Evolutionary conservation across 1,284 basidiomycete genomes (phyloP).

Genomic region (Thelephora terrestris): DNA sequence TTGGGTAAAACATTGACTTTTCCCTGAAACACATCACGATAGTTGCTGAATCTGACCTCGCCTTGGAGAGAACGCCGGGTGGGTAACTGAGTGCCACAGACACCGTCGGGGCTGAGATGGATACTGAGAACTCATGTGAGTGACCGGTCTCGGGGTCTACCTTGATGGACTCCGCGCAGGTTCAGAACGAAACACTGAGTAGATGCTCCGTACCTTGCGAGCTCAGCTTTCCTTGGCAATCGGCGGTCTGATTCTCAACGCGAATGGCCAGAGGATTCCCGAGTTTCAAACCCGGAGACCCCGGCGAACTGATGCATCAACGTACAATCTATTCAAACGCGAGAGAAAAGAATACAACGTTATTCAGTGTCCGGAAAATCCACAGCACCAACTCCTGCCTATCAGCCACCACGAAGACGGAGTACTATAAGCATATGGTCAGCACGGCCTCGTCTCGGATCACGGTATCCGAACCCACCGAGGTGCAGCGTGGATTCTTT

Average conservation of each 20-base stretch:
- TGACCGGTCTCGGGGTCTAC: no score
- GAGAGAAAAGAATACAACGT: not conserved
- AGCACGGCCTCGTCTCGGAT: not conserved
- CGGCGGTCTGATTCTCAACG: not conserved
- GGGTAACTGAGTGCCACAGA: no score
- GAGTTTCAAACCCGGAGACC: not conserved
- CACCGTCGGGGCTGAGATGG: no score
- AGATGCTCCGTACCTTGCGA: no score
- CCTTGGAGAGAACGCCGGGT: no score
- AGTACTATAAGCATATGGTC: not conserved
- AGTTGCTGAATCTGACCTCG: no score
- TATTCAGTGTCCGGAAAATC: not conserved
- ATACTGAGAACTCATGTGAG: no score
- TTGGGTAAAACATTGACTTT: no score
- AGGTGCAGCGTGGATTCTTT: conserved; percentile 15
- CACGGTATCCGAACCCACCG: not conserved
- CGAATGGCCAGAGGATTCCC: not conserved
- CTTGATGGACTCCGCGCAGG: no score
- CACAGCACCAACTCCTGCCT: not conserved
- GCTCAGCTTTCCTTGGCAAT: no score
- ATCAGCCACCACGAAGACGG: not conserved
- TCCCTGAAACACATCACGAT: no score
- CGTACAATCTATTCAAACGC: not conserved
- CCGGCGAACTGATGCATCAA: not conserved
- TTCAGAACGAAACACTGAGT: no score